Percentiles rank a stretch among this genome's conserved stretches.
phyloP scores from a whole-genome alignment of 208 protist species.

The Blastocrithidia nonstop region DNA sequence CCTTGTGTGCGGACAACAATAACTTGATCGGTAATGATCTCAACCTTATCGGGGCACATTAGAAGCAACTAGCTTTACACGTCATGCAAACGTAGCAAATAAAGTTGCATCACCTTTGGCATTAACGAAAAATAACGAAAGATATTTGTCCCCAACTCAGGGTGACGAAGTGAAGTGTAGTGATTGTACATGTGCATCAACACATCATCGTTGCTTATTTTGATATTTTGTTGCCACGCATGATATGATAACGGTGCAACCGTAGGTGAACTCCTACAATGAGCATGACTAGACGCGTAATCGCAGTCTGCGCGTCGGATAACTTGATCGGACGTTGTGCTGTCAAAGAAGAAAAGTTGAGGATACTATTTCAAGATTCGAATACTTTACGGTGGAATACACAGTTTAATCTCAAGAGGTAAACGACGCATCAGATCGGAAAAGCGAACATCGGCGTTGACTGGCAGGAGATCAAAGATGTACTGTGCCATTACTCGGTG shows the following conservation, averaged over 20 bases:
- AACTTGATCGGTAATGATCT: conserved; percentile 9
- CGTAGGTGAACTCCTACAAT: conserved; percentile 15
- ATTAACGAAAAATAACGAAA: conserved; percentile 25
- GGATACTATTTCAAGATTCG: too few species aligned
- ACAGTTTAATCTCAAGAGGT: too few species aligned
- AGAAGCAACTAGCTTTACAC: conserved; percentile 38
- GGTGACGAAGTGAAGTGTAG: conserved; percentile 40
- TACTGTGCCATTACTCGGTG: conserved; percentile 48
- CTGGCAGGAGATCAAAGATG: conserved; percentile 57
- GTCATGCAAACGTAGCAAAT: conserved; percentile 31
- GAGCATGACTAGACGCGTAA: too few species aligned
- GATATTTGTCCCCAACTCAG: conserved; percentile 36
- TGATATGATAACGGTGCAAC: too few species aligned
- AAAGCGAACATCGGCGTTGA: conserved; percentile 11
- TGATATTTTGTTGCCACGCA: too few species aligned
- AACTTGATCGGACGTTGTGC: too few species aligned
- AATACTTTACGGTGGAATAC: too few species aligned
- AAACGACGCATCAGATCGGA: too few species aligned
- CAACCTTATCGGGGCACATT: conserved; percentile 58
- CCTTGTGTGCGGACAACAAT: neutral
- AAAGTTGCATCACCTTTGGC: conserved; percentile 12
- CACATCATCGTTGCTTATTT: conserved; percentile 35
- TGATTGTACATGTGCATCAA: conserved; percentile 36
- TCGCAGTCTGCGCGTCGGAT: too few species aligned
- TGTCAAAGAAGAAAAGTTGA: too few species aligned